Percentiles rank a stretch among this genome's conserved stretches.
phyloP scores from a whole-genome alignment of 2,329 filamentous ascomycete genomes.

The Aspergillus sp. region DNA sequence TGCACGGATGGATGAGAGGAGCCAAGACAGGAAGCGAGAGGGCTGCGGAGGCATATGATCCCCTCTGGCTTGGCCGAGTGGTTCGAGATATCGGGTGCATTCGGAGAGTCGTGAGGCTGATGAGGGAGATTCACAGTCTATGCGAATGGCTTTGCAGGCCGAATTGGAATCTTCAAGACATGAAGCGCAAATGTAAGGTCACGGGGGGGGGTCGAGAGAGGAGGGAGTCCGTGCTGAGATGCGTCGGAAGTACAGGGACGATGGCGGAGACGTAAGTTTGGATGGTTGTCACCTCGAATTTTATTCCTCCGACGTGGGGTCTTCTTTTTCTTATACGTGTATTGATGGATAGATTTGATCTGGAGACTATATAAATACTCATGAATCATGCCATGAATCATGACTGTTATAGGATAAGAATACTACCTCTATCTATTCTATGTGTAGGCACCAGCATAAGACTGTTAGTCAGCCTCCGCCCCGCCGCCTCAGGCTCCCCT shows the following conservation, averaged over 20 bases:
- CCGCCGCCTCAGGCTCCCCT: conserved; percentile 1
- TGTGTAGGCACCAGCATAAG: neutral
- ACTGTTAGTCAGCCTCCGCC: neutral
- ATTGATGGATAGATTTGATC: neutral
- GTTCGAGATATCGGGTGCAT: conserved; percentile 11
- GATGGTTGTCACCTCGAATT: neutral
- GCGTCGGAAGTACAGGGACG: conserved; percentile 13
- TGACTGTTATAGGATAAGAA: too few relatives aligned
- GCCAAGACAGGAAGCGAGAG: neutral
- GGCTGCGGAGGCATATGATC: neutral
- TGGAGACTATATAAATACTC: neutral
- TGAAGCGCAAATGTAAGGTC: conserved; percentile 10
- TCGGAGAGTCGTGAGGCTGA: conserved; percentile 11
- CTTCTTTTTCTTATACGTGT: neutral
- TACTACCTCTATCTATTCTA: neutral
- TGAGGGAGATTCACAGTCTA: conserved; percentile 12
- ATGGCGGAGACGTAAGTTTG: neutral
- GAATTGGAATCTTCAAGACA: conserved; percentile 17
- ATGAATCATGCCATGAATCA: neutral
- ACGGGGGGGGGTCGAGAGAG: conserved; percentile 10
- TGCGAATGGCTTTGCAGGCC: conserved; percentile 9
- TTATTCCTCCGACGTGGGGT: neutral
- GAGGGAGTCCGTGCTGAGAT: conserved; percentile 16
- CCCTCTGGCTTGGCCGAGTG: conserved; percentile 1
- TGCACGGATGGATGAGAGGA: neutral